Evolutionary conservation across 1,284 basidiomycete genomes (phyloP).

Genomic region (Ceratobasidium sp.): DNA sequence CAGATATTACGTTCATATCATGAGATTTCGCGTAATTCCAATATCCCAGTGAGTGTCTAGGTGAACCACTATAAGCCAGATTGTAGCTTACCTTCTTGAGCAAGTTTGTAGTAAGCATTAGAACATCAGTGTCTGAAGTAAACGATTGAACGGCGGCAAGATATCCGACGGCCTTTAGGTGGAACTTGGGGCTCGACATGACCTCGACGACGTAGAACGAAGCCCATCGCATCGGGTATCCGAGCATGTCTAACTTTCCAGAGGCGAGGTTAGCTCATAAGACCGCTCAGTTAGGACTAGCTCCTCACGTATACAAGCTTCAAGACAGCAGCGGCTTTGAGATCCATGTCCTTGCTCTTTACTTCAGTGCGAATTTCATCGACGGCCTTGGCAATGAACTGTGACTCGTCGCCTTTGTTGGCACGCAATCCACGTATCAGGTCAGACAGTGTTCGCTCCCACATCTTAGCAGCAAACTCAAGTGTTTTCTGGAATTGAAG

Average conservation of each 20-base stretch:
- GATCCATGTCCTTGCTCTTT: constrained; percentile 93
- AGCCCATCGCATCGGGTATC: constrained; percentile 90
- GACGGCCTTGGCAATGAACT: constrained; percentile 83
- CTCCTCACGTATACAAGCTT: constrained; percentile 94
- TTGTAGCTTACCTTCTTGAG: constrained; percentile 88
- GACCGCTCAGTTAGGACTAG: constrained; percentile 12
- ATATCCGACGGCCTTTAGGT: constrained; percentile 96
- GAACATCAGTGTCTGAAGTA: constrained; percentile 92
- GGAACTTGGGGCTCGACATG: constrained; percentile 92
- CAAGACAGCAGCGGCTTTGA: constrained; percentile 94
- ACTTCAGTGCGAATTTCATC: constrained; percentile 93
- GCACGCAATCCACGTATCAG: constrained; percentile 89
- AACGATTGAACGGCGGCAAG: constrained; percentile 95
- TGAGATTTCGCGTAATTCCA: too few relatives aligned
- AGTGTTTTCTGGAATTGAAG: neutral
- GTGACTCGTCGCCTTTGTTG: constrained; percentile 84
- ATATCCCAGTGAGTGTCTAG: too few relatives aligned
- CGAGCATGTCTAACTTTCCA: constrained; percentile 89
- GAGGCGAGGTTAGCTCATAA: neutral
- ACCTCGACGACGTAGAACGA: constrained; percentile 97
- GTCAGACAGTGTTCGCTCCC: constrained; percentile 93
- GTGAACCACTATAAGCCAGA: neutral
- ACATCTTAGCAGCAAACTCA: constrained; percentile 68
- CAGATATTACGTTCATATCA: constrained; percentile 28
- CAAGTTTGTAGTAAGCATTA: constrained; percentile 97